phyloP scores from a whole-genome alignment of 495 filamentous ascomycete genomes.

The Penicillium silybi region DNA sequence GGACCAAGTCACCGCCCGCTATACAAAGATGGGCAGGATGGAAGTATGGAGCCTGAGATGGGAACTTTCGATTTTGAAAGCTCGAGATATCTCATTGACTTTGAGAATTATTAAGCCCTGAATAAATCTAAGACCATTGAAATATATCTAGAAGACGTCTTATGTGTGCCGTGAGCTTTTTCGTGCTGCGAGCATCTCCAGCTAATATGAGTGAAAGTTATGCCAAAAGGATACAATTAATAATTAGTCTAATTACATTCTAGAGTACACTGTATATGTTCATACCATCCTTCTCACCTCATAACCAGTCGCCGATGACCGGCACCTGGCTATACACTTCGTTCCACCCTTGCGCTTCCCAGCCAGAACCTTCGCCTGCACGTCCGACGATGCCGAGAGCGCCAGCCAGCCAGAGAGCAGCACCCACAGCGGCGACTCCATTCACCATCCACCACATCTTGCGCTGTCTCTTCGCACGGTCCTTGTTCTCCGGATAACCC shows the following conservation, averaged over 20 bases:
- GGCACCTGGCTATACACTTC: slow-evolving; percentile 56
- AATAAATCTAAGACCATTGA: background rate
- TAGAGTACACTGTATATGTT: slow-evolving; percentile 9
- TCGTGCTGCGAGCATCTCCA: background rate
- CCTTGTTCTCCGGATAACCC: slow-evolving; percentile 34
- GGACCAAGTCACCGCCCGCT: slow-evolving; percentile 10
- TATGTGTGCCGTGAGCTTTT: background rate
- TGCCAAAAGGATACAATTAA: slow-evolving; percentile 1
- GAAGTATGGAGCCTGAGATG: too few species aligned
- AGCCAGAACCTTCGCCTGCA: slow-evolving; percentile 66
- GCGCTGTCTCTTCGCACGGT: slow-evolving; percentile 43
- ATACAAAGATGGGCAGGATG: too few species aligned
- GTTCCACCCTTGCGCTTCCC: slow-evolving; percentile 78
- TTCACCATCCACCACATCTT: slow-evolving; percentile 69
- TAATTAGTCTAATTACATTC: slow-evolving; percentile 5
- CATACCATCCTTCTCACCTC: background rate
- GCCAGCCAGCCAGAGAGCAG: slow-evolving; percentile 73
- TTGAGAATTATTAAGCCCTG: background rate
- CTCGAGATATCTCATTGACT: background rate
- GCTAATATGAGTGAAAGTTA: background rate
- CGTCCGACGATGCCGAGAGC: slow-evolving; percentile 72
- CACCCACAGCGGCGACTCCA: slow-evolving; percentile 51
- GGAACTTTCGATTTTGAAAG: background rate
- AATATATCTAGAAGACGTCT: background rate
- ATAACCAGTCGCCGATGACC: slow-evolving; percentile 49